Base-by-base conservation (phyloP, 257 asterid genomes). In the Solanum sejunctum region DNA sequence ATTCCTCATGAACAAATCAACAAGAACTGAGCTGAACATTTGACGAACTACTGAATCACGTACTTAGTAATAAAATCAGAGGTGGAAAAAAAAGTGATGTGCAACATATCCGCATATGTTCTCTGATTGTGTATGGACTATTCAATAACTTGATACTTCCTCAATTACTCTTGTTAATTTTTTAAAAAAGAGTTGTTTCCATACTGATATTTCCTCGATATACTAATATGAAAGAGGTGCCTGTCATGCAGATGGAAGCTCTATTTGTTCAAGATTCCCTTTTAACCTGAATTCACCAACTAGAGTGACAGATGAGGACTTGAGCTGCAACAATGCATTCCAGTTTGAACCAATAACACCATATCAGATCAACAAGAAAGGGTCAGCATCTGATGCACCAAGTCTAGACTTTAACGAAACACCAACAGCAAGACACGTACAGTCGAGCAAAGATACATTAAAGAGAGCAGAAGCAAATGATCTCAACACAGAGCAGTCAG, bases 271-370 rank as follows among this genome's bases (percentile, higher is more conserved):
- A 5, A 84, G 82, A 87, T 88, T 85, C 83, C 86, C 87, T 21
- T 89, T 90, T 21, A 91, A 92, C 87, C 94, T 90, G 55, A 95
- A 92, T 86, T 85, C 93, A 17, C 90, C 89, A 45, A 89, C 92
- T 9, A 84, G 69, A 73, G 6, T 72, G 20, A 75, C 86, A 12
- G 91, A 89, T 83, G 92, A 90, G 88, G 88, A 79, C 82, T 85
- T 69, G 58, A 83, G 88, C 85, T 84, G 70, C 80, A 87, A 70
- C 47, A 78, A 63, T 20, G 83, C 88, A 39, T 70, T 86, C 82
- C 93, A 87, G 12, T 90, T 92, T 85, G 93, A 85, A 82, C 94
- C 97, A 9, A 82, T 89, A 85, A 96, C 98, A 16, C 98, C 98
- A 54, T 91, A 90, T 84, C 94, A 89, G 85, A 85, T 64, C 83